These are phyloP conservation scores for Ceriops tagal DNA, from an alignment of 345 rosid species.

Conservation along the genomic window DNA sequence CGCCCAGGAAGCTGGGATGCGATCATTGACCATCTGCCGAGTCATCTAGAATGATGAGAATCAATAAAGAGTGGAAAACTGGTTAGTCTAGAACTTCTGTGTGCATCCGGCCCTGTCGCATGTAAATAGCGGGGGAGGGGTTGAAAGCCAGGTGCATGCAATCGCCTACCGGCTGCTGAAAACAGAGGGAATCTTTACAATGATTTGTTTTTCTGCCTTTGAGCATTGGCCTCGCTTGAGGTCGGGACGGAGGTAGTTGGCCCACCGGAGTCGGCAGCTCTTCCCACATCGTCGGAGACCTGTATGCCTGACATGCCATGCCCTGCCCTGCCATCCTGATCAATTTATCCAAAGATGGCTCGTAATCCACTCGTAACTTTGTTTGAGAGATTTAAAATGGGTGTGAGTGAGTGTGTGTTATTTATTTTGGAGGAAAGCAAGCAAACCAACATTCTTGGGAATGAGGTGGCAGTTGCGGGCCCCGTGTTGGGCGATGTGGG, in stretches of 20 bases:
- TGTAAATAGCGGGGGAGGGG: too few relatives aligned
- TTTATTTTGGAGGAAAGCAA: neutral
- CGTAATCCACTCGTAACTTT: too few relatives aligned
- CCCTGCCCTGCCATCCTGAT: too few relatives aligned
- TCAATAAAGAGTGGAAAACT: too few relatives aligned
- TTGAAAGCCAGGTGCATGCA: too few relatives aligned
- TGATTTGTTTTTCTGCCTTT: constrained; percentile 75
- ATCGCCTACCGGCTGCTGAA: constrained; percentile 68
- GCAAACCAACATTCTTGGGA: constrained; percentile 83
- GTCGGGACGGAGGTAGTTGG: constrained; percentile 89
- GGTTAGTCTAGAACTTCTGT: too few relatives aligned
- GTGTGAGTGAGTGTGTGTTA: neutral
- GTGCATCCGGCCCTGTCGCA: too few relatives aligned
- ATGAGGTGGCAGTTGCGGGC: constrained; percentile 95
- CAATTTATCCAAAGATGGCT: too few relatives aligned
- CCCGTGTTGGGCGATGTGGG: constrained; percentile 88
- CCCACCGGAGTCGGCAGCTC: constrained; percentile 86
- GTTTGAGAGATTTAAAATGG: too few relatives aligned
- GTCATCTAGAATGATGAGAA: neutral
- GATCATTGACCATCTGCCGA: constrained; percentile 73
- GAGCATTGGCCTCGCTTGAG: constrained; percentile 77
- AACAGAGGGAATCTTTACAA: constrained; percentile 80
- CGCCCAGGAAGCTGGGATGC: constrained; percentile 96
- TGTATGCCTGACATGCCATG: constrained; percentile 5
- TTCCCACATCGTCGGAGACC: constrained; percentile 94